Evolutionary conservation across 164 flowering plant species (phyloP), one percentile per base, ranked within the genome.

Genomic region (Liriodendron chinense): DNA sequence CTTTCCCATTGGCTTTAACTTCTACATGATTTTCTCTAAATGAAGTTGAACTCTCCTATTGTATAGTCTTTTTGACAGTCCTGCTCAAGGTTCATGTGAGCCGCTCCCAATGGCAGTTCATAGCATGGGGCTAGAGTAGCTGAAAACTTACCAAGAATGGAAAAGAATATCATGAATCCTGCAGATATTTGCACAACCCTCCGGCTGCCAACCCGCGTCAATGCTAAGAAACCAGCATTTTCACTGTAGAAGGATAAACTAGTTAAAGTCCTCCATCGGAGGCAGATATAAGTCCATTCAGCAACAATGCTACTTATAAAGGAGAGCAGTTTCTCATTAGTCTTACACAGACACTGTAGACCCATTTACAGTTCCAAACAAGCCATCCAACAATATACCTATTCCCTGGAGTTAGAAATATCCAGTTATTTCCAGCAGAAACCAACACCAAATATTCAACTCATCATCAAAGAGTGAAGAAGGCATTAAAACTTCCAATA

Each of bases 121-220:
- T 66, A 25, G 7, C 13, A 66, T 10, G 18, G 16, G 13, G 69
- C 69, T 26, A 26, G 43, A 66, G 69, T 8, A 10, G 16, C 47
- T 10, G 47, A 14, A 68, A 65, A 74, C 83, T 79, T 78, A 94
- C 99, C 99, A 18, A 96, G 95, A 82, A 96, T 79, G 26, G 99
- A 96, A 78, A 96, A 96, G 90, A 96, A 96, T 77, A 96, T 83
- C 99, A 96, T 96, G 82, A 96, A 96, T 34, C 93, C 97, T 71
- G 99, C 98, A 25, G 99, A 88, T 69, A 96, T 96, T 81, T 96
- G 99, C 49, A 96, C 96, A 72, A 96, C 99, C 83, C 96, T 90
- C 77, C 98, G 84, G 85, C 99, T 96, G 14, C 99, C 99, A 82
- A 96, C 94, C 64, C 93, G 89, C 9, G 99, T 96, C 84, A 93